Base-by-base conservation (phyloP, 805 yeast species). In the Starmerella stigmatis region DNA sequence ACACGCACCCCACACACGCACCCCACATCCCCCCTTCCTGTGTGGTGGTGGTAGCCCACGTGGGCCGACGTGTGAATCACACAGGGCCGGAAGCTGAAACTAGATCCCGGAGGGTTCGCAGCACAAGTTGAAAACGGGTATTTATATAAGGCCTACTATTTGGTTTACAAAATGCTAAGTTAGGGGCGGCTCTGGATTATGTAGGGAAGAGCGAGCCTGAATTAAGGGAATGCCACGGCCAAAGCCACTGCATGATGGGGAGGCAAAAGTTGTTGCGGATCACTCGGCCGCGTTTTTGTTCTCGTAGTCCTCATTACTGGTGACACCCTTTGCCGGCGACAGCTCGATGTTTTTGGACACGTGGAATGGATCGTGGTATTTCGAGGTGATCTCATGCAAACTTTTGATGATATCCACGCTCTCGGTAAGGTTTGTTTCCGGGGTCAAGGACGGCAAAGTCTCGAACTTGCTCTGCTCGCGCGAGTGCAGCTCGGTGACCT, bases 301-400 rank as follows among this genome's bases (percentile, higher is more conserved):
- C 12, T 4, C n/a, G 27, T 12, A 16, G 19, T 34, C 22, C 11
- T 8, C 37, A 10, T 20, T 11, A 33, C 13, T 25, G 6, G 28
- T 36, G 7, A 16, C 21, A 22, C 40, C 21, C 15, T 36, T 36
- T 11, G 40, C 40, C 29, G 16, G n/a, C 8, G 40, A 25, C n/a
- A 42, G 20, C 16, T 42, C 45, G 17, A 16, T 10, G 17, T 20
- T 42, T 19, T 40, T n/a, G 20, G 38, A 23, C 5, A 32, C 17
- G 15, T 25, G 41, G 42, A 45, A 45, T 4, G 48, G 48, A 15
- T 29, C 22, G 20, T 16, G 3, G 28, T 42, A 46, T 8, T 7
- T 10, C 10, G 40, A 26, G 1, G 19, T 7, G n/a, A 46, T 11
- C 12, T 37, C 41, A 6, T 25, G 7, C 15, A 46, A 26, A 20